Evolutionary conservation across 1,139 yeast genomes (phyloP), one percentile per base, ranked within the genome.

Genomic region (Blastobotrys illinoisensis): DNA sequence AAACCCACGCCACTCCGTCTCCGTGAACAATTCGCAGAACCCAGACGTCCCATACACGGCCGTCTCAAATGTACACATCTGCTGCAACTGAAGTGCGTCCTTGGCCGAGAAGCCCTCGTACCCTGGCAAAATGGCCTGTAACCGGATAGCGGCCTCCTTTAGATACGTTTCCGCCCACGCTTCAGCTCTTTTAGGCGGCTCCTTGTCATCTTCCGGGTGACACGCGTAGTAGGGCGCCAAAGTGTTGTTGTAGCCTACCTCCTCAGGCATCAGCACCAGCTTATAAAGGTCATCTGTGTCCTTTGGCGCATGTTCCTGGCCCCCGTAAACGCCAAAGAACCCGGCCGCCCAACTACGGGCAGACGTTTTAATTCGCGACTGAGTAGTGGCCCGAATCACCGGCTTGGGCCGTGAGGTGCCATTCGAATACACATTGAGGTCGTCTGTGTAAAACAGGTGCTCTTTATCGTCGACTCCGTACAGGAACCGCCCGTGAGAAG

Each of bases 61-160:
- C 45, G 78, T 71, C 60, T 79, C 82, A 62, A 74, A 79, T 7
- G 79, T 78, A 63, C 82, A 79, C 60, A 78, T 62, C 50, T 71
- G 70, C 64, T 78, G 81, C 61, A 77, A 58, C 26, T 67, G 68
- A 53, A 64, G 67, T 14, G 71, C 75, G 55, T 79, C 80, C 36
- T 56, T 54, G 4, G 74, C 63, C 1, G 74, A 70, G 54, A 78
- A 58, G 57, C 67, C 61, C 20, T 62, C 66, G 62, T 69, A 65
- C 2, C 76, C 81, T 0, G 80, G 78, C 50, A 80, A 71, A 32
- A 71, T 69, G 52, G 66, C 67, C 52, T 69, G 71, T 51, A 79
- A 64, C 47, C 84, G 69, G n/a, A 66, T 64, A 3, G 74, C 68
- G 11, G 81, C 79, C 46, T 66, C 70, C 6, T 64, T 64, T 26